Conservation (phyloP, 192 early-diverging fungal species). For the Lunasporangiospora selenospora region DNA sequence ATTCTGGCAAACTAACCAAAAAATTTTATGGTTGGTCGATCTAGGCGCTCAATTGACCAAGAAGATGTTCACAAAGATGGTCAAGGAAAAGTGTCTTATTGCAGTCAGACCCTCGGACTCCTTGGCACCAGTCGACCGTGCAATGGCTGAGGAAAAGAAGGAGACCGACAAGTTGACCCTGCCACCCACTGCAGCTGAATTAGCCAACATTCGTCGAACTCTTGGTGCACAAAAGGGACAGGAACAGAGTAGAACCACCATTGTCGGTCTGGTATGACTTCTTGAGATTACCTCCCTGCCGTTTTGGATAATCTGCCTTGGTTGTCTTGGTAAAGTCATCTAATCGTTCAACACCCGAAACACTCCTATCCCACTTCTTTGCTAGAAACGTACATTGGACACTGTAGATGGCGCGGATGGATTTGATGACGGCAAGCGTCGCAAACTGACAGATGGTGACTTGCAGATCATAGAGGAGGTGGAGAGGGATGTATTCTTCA, state of each 20-base stretch:
- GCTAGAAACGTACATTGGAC: constrained; percentile 41
- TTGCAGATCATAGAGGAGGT: constrained; percentile 45
- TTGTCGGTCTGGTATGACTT: constrained; percentile 61
- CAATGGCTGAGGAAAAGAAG: constrained; percentile 65
- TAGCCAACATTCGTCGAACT: constrained; percentile 54
- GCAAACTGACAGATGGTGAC: constrained; percentile 5
- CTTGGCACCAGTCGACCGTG: constrained; percentile 63
- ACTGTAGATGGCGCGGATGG: constrained; percentile 2
- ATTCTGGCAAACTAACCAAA: too few species aligned
- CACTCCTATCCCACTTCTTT: constrained; percentile 1
- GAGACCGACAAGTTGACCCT: constrained; percentile 62
- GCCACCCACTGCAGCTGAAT: constrained; percentile 68
- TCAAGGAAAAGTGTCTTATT: constrained; percentile 65
- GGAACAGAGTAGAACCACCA: constrained; percentile 50
- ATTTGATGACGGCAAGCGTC: constrained; percentile 19
- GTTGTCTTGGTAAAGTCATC: too few species aligned
- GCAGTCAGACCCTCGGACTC: constrained; percentile 66
- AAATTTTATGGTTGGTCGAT: background rate
- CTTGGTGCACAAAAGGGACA: constrained; percentile 55
- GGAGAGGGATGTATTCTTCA: constrained; percentile 68
- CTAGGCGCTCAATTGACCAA: constrained; percentile 18
- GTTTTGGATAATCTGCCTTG: too few species aligned
- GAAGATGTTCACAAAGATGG: constrained; percentile 58
- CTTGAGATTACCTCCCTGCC: too few species aligned
- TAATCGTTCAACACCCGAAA: constrained; percentile 11